Evolutionary conservation across 2,329 filamentous ascomycete species (phyloP), one percentile per base, ranked within the genome.

Genomic region (Chrysosphaeria jannelii): DNA sequence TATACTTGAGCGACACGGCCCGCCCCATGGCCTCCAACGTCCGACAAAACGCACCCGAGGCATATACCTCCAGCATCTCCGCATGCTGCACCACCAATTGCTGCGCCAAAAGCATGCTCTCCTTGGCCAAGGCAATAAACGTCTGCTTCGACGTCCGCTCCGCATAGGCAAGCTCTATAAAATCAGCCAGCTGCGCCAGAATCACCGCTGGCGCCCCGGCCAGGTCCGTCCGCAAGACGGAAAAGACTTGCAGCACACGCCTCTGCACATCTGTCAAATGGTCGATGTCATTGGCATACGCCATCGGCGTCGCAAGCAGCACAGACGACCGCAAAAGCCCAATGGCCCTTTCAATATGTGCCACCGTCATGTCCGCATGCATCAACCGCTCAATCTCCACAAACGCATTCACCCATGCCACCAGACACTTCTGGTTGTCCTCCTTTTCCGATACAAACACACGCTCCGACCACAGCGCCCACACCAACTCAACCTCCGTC

Each of bases 121-220:
- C 60, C 40, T 85, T 89, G 1, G 79, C 76, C 37, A 93, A 59
- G 16, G 85, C 81, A 26, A 97, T 64, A 37, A 78, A 93, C 0
- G 76, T 89, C 5, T 75, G 70, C 27, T 62, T 62, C 27, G 43
- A 39, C 6, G 30, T 34, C 3, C 12, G 12, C 8, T 12, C 23
- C 1, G 48, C 42, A 33, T 74, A 79, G 2, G 75, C 68, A 16
- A 89, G 48, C 3, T 60, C 55, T 6, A 64, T 56, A 28, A 89
- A 63, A 23, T 71, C 58, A 2, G 75, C 60, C 7, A 78, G 54
- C 26, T 72, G 57, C 1, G 48, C 48, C 23, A 79, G 53, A 34
- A 90, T 45, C n/a, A 57, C 57, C 1, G 67, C 57, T 1, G 71
- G 60, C 1, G 69, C 61, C 0, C 58, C 63, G 0, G 50, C 39